These are phyloP conservation scores for Neoboletus magnificus DNA, from an alignment of 768 basidiomycete genomes.

Conservation along the genomic window DNA sequence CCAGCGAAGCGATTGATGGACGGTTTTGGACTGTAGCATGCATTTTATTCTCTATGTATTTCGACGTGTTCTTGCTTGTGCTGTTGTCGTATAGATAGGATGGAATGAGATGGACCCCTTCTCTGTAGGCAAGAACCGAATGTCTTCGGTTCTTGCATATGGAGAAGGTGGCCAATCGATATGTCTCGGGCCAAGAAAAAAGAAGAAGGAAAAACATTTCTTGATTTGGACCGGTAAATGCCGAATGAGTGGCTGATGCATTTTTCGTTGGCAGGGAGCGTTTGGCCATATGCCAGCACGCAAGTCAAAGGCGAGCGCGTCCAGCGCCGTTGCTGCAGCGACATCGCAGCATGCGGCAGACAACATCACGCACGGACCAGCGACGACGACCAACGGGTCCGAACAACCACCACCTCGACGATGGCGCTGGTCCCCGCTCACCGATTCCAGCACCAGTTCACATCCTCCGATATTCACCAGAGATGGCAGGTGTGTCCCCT, in stretches of 20 bases:
- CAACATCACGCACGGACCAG: slow-evolving; percentile 15
- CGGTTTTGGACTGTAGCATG: slow-evolving; percentile 19
- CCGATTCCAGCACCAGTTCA: slow-evolving; percentile 62
- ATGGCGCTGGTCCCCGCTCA: slow-evolving; percentile 66
- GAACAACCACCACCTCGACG: slow-evolving; percentile 11
- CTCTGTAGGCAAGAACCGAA: slow-evolving; percentile 27
- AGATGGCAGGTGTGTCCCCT: slow-evolving; percentile 69
- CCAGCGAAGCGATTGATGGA: slow-evolving; percentile 1
- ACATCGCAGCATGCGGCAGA: slow-evolving; percentile 8
- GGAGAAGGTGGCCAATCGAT: slow-evolving; percentile 18
- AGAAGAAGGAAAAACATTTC: slow-evolving; percentile 6
- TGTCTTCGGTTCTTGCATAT: slow-evolving; percentile 28
- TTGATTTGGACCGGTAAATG: slow-evolving; percentile 17
- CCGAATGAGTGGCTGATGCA: slow-evolving; percentile 22
- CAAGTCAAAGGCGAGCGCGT: slow-evolving; percentile 48
- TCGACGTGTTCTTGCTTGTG: slow-evolving; percentile 3
- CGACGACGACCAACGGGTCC: not conserved
- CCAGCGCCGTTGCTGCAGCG: slow-evolving; percentile 33
- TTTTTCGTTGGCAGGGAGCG: slow-evolving; percentile 17
- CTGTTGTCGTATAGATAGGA: not conserved
- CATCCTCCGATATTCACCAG: slow-evolving; percentile 79
- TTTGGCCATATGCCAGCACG: slow-evolving; percentile 33
- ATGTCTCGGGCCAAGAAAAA: not conserved
- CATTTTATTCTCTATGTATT: slow-evolving; percentile 27
- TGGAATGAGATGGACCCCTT: slow-evolving; percentile 9